Percentiles rank a stretch among this genome's conserved stretches.
Conservation (phyloP, 2,329 filamentous ascomycete genomes). For the Colletotrichum costaricense region DNA sequence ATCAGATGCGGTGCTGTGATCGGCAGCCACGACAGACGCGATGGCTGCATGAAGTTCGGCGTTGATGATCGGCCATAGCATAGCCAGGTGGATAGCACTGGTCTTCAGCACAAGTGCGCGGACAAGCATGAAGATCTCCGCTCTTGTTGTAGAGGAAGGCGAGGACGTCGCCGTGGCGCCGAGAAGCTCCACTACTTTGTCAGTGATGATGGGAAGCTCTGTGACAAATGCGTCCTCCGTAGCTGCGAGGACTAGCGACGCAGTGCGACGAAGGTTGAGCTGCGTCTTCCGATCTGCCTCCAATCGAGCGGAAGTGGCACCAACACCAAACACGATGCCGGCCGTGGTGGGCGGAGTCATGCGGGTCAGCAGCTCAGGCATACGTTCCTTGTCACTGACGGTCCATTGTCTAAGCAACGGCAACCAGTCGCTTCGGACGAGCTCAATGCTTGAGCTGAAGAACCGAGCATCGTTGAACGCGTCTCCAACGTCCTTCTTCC, state of each 20-base stretch:
- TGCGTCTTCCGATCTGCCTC: conserved; percentile 96
- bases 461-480: conserved; percentile 92
- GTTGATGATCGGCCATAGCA: conserved; percentile 91
- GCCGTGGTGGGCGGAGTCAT: conserved; percentile 89
- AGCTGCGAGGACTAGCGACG: conserved; percentile 81
- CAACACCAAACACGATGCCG: conserved; percentile 98
- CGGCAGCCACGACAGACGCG: conserved; percentile 76
- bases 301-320: conserved; percentile 90
- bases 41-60: conserved; percentile 85
- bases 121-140: conserved; percentile 90
- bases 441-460: conserved; percentile 74
- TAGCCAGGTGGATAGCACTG: conserved; percentile 81
- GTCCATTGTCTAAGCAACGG: conserved; percentile 87
- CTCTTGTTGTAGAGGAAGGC: conserved; percentile 88
- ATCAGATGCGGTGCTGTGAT: conserved; percentile 72
- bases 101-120: conserved; percentile 84
- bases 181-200: conserved; percentile 89
- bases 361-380: conserved; percentile 82
- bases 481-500: conserved; percentile 93
- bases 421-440: conserved; percentile 83
- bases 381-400: conserved; percentile 85
- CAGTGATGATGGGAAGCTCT: conserved; percentile 78
- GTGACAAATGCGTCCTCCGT: conserved; percentile 83
- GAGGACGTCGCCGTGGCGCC: conserved; percentile 87
- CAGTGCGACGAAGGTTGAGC: conserved; percentile 85